Evolutionary conservation across 164 flowering plant genomes (phyloP).

Genomic region (Tinospora cordifolia): DNA sequence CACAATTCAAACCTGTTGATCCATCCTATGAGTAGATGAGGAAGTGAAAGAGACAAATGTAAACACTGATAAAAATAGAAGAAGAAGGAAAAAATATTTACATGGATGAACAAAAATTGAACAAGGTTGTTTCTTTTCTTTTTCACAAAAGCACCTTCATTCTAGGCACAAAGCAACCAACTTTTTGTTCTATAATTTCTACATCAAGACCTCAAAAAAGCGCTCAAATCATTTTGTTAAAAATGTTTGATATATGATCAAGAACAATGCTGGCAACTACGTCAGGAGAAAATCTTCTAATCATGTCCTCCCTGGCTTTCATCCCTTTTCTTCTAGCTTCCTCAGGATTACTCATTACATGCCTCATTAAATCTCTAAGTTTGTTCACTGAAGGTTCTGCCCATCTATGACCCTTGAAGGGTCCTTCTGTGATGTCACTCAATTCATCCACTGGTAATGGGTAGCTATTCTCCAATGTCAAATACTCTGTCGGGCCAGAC

Average conservation of each 20-base stretch:
- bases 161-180: too few relatives aligned
- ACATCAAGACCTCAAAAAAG: too few relatives aligned
- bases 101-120: too few relatives aligned
- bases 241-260: slow-evolving; percentile 27
- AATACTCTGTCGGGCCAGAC: slow-evolving; percentile 74
- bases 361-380: slow-evolving; percentile 53
- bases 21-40: too few relatives aligned
- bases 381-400: slow-evolving; percentile 61
- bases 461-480: slow-evolving; percentile 55
- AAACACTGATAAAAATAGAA: too few relatives aligned
- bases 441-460: slow-evolving; percentile 51
- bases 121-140: too few relatives aligned
- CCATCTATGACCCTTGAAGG: slow-evolving; percentile 72
- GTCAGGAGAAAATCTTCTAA: slow-evolving; percentile 50
- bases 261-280: slow-evolving; percentile 52
- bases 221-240: not conserved
- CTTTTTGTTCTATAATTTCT: too few relatives aligned
- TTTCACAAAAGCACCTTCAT: too few relatives aligned
- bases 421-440: slow-evolving; percentile 66
- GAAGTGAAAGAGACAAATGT: too few relatives aligned
- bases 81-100: too few relatives aligned
- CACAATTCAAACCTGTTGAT: too few relatives aligned
- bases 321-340: slow-evolving; percentile 48
- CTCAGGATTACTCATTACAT: slow-evolving; percentile 36
- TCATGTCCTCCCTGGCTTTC: slow-evolving; percentile 62